Conservation (phyloP, 2,329 filamentous ascomycete genomes). For the Fusarium mundagurra region DNA sequence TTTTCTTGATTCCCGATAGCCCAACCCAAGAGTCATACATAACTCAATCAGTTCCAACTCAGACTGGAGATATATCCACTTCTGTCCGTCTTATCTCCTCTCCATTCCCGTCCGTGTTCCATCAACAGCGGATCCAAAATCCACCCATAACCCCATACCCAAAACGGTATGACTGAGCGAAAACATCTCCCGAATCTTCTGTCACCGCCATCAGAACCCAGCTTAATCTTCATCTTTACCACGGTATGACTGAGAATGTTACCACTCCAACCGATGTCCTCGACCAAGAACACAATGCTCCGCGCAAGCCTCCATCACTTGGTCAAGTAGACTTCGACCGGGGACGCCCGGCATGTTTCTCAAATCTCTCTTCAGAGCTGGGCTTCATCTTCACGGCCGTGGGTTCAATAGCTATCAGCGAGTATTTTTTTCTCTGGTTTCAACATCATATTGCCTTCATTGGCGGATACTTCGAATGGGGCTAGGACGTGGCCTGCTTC, state of each 20-base stretch:
- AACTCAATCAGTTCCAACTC: too few species aligned
- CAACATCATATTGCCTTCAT: slow-evolving; percentile 74
- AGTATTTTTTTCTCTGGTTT: slow-evolving; percentile 85
- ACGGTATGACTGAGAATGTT: not conserved
- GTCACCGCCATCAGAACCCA: not conserved
- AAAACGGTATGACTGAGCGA: not conserved
- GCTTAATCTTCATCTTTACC: not conserved
- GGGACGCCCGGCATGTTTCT: slow-evolving; percentile 63
- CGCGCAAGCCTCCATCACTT: not conserved
- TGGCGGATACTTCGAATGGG: slow-evolving; percentile 65
- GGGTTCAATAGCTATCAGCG: slow-evolving; percentile 71
- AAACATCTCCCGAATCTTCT: not conserved
- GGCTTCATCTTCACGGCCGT: slow-evolving; percentile 71
- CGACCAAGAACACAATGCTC: not conserved
- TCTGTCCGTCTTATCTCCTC: not conserved
- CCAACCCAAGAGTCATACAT: too few species aligned
- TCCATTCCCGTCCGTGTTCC: not conserved
- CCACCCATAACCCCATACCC: not conserved
- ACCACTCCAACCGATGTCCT: not conserved
- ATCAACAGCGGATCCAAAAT: not conserved
- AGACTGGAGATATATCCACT: not conserved
- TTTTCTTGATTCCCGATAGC: not conserved
- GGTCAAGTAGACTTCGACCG: not conserved
- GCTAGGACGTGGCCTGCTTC: slow-evolving; percentile 72
- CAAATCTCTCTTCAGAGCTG: slow-evolving; percentile 63